Base-by-base conservation (phyloP, 176 grass and related monocot genomes). In the Tillandsia fasciculata region DNA sequence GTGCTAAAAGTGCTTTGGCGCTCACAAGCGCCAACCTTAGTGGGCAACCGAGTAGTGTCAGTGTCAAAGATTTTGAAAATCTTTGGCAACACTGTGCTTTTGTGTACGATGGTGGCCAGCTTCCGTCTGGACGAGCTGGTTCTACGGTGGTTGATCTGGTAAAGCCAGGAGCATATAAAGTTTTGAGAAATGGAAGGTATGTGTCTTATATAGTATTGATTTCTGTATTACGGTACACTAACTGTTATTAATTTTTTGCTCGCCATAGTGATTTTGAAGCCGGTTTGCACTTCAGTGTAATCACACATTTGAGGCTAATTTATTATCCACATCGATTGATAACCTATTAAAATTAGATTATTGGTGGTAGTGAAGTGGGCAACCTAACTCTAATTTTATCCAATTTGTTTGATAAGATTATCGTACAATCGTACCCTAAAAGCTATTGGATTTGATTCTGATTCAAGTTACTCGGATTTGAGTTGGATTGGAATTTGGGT, bases 21-120 rank as follows among this genome's bases (percentile, higher is more conserved):
- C 89, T 99, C 74, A 99, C 94, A 71, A 99, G 89, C 5, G 84
- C 94, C 74, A 99, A 99, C 64, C 65, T 90, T 75, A 92, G 89
- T 2, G 94, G 94, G 3, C 69, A 49, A 8, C 76, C 74, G 29
- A 99, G 94, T 66, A 99, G 89, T 50, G 87, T 93, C 51, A 76
- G 63, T 1, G 54, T 92, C 64, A 87, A 78, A 64, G 89, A 93
- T 82, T 99, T 99, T 12, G 74, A 87, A 66, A 74, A 83, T 71
- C 79, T 93, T 11, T 97, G 94, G 89, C 83, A 72, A 48, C 81
- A 88, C 51, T 99, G 94, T 70, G 69, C 86, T 58, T 92, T 77
- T 83, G 87, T 93, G 11, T 99, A 81, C 82, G 94, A 99, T 75
- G 84, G 84, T 75, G 94, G 87, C 26, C 51, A 80, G 64, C 81